Evolutionary conservation across 176 grass and related monocot species (phyloP), one percentile per base, ranked within the genome.

Genomic region (Zea luxurians): DNA sequence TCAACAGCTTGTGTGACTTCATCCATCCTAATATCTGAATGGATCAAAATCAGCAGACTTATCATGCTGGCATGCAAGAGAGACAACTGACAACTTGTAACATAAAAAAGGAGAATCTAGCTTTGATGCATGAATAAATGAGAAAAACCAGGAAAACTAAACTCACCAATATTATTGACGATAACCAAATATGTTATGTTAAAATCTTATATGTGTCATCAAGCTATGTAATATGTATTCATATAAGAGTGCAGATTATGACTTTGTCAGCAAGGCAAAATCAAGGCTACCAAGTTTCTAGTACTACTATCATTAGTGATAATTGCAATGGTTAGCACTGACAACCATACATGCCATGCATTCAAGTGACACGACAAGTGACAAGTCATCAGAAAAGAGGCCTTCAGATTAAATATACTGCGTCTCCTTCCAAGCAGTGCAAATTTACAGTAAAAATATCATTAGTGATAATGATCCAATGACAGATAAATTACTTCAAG

Each of bases 1-100:
- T 78, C 78, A 73, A 98, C 95, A 44, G 87, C 91, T 86, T 88
- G 46, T 37, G 89, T 84, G 48, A 98, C 85, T 76, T 92, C 90
- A 4, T 94, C 95, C 95, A 98, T 94, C 63, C 20, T 80, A 49
- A 82, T 53, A 75, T 78, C 40, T 68, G 48, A 48, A 64, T 37
- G 48, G 27, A 41, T n/a, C 55, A 80, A 48, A 48, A 34, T 80
- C 53, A 75, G 7, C 9, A 16, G 7, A 61, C 5, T 75, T 36
- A 74, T 1, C 41, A 61, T 61, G 70, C 13, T 41, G 70, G 16
- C 27, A 63, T 17, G 58, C 11, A 45, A 9, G 13, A 15, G 8
- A 61, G 13, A 46, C 68, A 70, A 36, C 20, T 15, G n/a, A 13
- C 0, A 70, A 15, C 6, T 70, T 35, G 6, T 49, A 36, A 70